Base-by-base conservation (phyloP, 2,329 filamentous ascomycete species). In the Colletotrichum cuscutae region DNA sequence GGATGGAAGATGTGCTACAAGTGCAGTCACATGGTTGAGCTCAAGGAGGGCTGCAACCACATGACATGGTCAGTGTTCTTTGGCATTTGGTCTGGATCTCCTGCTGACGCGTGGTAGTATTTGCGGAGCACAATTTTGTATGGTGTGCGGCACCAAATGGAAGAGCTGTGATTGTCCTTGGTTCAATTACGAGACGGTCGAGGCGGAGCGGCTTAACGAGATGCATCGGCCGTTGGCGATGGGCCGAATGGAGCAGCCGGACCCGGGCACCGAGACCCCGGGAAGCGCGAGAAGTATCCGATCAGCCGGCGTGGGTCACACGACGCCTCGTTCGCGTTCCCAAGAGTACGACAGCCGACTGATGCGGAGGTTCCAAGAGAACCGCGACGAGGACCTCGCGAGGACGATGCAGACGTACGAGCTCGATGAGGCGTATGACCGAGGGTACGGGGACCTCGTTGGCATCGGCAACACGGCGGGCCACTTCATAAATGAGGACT, bases 101-200 rank as follows among this genome's bases (percentile, higher is more conserved):
- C 30, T 66, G 60, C 32, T 74, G 57, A 79, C 60, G 32, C 32
- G 15, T 30, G n/a, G 12, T 66, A 91, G 92, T 80, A 93, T 91
- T 68, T 97, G 95, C 78, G 92, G 90, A 66, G 94, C 94, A 32
- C 89, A 97, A 77, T 97, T 97, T 78, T 98, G 95, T 83, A 95
- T 97, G 89, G 88, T 94, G 30, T 98, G 95, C 79, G 95, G 93
- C 26, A 80, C 86, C 37, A 93, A 93, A 77, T 97, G 95, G 94
- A 96, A 94, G 83, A 91, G 87, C 1, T 97, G 95, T 79, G 90
- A 93, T 65, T 97, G 95, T 76, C 92, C 93, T 0, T 94, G 91
- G 90, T 95, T 95, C 85, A 93, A 91, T 79, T 89, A 91, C 77
- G 87, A 90, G 30, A 75, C 80, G 4, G 80, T 84, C 5, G 89